Base-by-base conservation (phyloP, 192 early-diverging fungal genomes). In the Jimgerdemannia flammicorona region DNA sequence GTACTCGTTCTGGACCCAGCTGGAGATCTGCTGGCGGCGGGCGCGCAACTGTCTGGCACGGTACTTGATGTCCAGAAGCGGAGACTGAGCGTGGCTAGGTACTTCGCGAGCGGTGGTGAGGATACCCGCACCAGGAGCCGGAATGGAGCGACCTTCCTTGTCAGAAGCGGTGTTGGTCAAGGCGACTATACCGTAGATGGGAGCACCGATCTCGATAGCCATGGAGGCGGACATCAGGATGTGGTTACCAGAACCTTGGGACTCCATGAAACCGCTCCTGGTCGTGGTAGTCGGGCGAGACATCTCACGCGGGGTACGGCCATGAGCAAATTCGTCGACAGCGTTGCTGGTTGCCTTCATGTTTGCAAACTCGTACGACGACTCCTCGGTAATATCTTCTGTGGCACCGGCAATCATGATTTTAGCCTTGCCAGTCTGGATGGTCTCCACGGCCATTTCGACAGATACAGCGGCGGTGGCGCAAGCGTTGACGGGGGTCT, bases 91-190 rank as follows among this genome's bases (percentile, higher is more conserved):
- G 76, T 86, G 86, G 44, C 74, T 67, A 63, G 85, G 75, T 64
- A 79, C 77, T 79, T 97, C 95, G 54, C 94, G 91, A 69, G 95
- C 97, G 49, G 94, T 93, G 42, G 95, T 95, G 76, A 98, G 83
- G 67, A 98, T 90, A 81, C 97, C 97, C 80, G 95, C 91, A 59
- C 97, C 97, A 75, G 97, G 97, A 43, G 97, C 97, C 40, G 97
- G 97, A 44, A 97, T 90, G 4, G 94, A 96, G 64, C 94, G 91
- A 43, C 95, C 95, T 84, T 97, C 92, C 87, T 97, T 97, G 83
- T 98, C 97, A 10, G 94, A 93, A 43, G 97, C 95, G 41, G 95
- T 97, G 84, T 89, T 93, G 67, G 92, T 92, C 77, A 92, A 84
- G 54, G 91, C 97, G 74, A 98, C 85, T 78, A 98, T 91, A 86